Evolutionary conservation across 306 rosid genomes (phyloP), one percentile per base, ranked within the genome.

Genomic region (Malus sieversii): DNA sequence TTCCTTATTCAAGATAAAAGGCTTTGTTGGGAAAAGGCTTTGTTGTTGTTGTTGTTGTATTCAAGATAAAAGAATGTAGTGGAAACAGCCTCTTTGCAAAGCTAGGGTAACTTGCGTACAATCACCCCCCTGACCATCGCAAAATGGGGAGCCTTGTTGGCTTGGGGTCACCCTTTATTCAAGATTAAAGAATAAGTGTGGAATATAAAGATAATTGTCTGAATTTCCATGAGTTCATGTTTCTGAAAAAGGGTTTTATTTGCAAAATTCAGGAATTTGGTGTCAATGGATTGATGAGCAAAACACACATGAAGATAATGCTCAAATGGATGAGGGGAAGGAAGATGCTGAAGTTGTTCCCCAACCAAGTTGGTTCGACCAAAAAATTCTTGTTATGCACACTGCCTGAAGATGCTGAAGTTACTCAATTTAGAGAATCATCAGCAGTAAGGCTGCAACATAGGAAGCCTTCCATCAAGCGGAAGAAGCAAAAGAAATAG

Each of bases 301-400:
- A 87, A 73, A 87, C 90, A 55, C 90, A 87, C 79, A 66, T 87
- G 90, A 87, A 87, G 71, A 44, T 82, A 78, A 52, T 87, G 85
- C 88, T 87, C 38, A 87, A 87, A 75, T 87, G 90, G 90, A 87
- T 87, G 88, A 79, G 90, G 57, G 90, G 90, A 59, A 82, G 88
- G 79, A 82, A 84, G 78, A 84, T 87, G 88, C 81, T 87, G 76
- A 79, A 74, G 82, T 78, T 82, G 73, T 71, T 80, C 53, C 79
- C 85, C 81, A 72, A 71, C 81, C 86, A 75, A 11, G 79, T 79
- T 66, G 90, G 90, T 63, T 87, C 88, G 18, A 84, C 38, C 81
- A 87, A 87, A 82, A 84, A 77, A 68, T 87, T 84, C 82, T 70
- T 87, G 72, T 66, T 87, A 25, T 70, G 63, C 55, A 62, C 81